phyloP scores from a whole-genome alignment of 805 yeast genomes.

The Blastobotrys muscicola region DNA sequence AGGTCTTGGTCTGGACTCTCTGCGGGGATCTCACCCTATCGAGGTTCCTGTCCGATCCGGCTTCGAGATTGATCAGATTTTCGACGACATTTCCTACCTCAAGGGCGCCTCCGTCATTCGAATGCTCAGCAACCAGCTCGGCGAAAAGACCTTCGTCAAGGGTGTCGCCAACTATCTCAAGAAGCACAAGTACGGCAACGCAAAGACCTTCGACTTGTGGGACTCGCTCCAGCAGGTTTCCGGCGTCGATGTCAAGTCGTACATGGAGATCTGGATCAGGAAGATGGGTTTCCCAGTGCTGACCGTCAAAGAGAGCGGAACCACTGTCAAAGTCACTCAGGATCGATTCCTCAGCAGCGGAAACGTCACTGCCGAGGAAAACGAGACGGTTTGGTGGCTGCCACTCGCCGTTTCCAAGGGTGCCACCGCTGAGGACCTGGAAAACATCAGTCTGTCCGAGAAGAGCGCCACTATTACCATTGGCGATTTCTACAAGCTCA shows the following conservation, averaged over 20 bases:
- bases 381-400: slow-evolving; percentile 46
- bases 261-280: slow-evolving; percentile 76
- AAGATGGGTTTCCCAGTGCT: slow-evolving; percentile 72
- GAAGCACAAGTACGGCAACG: slow-evolving; percentile 69
- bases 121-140: slow-evolving; percentile 73
- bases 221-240: slow-evolving; percentile 57
- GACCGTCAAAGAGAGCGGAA: slow-evolving; percentile 38
- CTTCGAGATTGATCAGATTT: slow-evolving; percentile 73
- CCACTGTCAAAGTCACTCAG: slow-evolving; percentile 50
- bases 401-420: slow-evolving; percentile 25
- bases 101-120: slow-evolving; percentile 73
- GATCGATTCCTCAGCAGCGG: slow-evolving; percentile 69
- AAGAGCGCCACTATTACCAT: not conserved
- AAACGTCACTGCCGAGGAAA: slow-evolving; percentile 69
- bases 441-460: slow-evolving; percentile 8
- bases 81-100: slow-evolving; percentile 74
- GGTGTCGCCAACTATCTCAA: slow-evolving; percentile 74
- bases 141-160: slow-evolving; percentile 64
- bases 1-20: slow-evolving; percentile 61
- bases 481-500: slow-evolving; percentile 39
- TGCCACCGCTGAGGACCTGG: slow-evolving; percentile 12
- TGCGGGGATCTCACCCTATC: slow-evolving; percentile 77
- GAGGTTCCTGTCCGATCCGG: slow-evolving; percentile 75
- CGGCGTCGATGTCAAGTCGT: slow-evolving; percentile 60
- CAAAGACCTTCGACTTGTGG: slow-evolving; percentile 72